phyloP scores from a whole-genome alignment of 305 asterid species.

The Fraxinus angustifolia region DNA sequence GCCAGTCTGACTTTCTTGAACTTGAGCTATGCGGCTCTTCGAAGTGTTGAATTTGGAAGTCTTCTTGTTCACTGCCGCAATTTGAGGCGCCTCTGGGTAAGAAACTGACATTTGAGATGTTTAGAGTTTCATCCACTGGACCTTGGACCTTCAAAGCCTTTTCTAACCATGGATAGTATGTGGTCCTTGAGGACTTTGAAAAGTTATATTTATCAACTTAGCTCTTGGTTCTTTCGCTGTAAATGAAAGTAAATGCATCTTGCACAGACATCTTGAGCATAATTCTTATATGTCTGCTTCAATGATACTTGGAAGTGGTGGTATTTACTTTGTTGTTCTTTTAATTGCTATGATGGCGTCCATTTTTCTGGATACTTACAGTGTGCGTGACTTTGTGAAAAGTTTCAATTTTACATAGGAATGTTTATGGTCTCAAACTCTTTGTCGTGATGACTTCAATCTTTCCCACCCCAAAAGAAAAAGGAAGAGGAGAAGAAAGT shows the following conservation, averaged over 20 bases:
- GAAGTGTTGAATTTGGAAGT: constrained; percentile 54
- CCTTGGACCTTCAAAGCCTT: neutral
- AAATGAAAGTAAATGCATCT: neutral
- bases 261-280: neutral
- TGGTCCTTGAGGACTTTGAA: neutral
- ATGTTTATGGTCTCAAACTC: neutral
- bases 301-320: neutral
- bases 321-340: neutral
- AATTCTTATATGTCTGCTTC: neutral
- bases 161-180: neutral
- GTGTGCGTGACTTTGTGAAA: neutral
- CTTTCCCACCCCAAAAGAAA: neutral
- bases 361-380: neutral
- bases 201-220: neutral
- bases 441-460: neutral
- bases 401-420: neutral
- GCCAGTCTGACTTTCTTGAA: constrained; percentile 62
- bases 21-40: constrained; percentile 54
- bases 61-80: constrained; percentile 67
- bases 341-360: neutral
- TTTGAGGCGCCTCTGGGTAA: constrained; percentile 80
- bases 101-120: constrained; percentile 17
- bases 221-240: constrained; percentile 6
- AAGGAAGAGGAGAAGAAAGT: neutral
- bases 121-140: neutral